phyloP scores from a whole-genome alignment of 805 yeast genomes.

The Saccharomycopsis schoenii region DNA sequence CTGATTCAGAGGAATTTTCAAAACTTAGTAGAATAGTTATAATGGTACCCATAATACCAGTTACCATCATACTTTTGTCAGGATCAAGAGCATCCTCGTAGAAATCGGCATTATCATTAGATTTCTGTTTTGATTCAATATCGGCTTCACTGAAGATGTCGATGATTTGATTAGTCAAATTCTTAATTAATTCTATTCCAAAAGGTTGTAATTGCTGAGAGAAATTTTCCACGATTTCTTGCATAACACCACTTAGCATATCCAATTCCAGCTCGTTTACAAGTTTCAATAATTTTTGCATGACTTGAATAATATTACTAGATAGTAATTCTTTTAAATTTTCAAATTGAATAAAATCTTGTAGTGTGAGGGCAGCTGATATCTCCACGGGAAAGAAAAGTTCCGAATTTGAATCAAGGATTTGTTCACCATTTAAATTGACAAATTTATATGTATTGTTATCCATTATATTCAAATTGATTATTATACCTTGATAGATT shows the following conservation, averaged over 20 bases:
- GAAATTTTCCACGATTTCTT: constrained; percentile 86
- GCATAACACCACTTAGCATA: constrained; percentile 82
- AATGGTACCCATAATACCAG: constrained; percentile 73
- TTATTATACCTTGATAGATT: constrained; percentile 29
- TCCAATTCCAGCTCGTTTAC: constrained; percentile 83
- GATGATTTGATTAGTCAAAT: constrained; percentile 65
- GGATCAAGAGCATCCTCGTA: constrained; percentile 35
- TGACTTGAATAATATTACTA: constrained; percentile 62
- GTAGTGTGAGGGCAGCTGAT: constrained; percentile 78
- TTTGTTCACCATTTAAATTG: constrained; percentile 4
- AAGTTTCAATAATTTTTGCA: constrained; percentile 66
- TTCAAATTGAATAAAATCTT: constrained; percentile 58
- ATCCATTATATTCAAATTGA: constrained; percentile 9
- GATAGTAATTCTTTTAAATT: constrained; percentile 58
- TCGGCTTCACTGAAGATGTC: constrained; percentile 54
- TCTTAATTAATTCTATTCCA: constrained; percentile 57
- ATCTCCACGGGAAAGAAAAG: constrained; percentile 65
- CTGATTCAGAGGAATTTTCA: constrained; percentile 67
- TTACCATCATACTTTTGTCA: constrained; percentile 74
- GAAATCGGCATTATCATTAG: not conserved
- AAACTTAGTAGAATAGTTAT: constrained; percentile 72
- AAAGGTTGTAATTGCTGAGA: constrained; percentile 87
- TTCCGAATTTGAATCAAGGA: constrained; percentile 29
- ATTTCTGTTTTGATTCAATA: not conserved
- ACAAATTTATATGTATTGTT: constrained; percentile 1